Conservation (phyloP, 2,329 filamentous ascomycete species). For the Blumeriella jaapii region DNA sequence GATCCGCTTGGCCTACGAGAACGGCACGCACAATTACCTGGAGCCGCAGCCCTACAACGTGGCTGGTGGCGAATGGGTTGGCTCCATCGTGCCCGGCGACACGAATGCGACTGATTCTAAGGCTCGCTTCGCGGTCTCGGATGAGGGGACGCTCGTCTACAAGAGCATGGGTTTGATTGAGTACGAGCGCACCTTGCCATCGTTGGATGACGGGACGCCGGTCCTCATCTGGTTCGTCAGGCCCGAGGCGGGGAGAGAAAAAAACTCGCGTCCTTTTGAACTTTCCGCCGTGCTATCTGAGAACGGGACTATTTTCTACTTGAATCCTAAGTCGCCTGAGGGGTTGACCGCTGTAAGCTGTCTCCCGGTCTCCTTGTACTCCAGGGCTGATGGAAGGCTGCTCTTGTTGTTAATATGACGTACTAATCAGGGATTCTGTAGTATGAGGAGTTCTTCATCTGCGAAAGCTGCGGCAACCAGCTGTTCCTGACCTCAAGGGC, state of each 20-base stretch:
- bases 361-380: too few species aligned
- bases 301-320: background rate
- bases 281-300: background rate
- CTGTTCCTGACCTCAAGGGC: background rate
- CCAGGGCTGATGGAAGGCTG: too few species aligned
- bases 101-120: background rate
- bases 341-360: too few species aligned
- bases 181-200: slow-evolving; percentile 2
- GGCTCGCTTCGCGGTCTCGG: background rate
- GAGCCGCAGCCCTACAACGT: slow-evolving; percentile 1
- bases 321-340: background rate
- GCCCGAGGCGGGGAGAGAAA: background rate
- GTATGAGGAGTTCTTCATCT: slow-evolving; percentile 4
- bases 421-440: too few species aligned
- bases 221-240: slow-evolving; percentile 2
- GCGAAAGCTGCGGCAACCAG: slow-evolving; percentile 4
- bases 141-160: slow-evolving; percentile 2
- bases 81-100: background rate
- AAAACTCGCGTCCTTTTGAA: slow-evolving; percentile 3
- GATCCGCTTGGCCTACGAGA: slow-evolving; percentile 4
- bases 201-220: background rate
- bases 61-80: slow-evolving; percentile 2
- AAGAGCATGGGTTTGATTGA: slow-evolving; percentile 2
- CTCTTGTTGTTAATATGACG: too few species aligned
- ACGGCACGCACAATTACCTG: slow-evolving; percentile 1